A percentile compares a stretch with the other conserved stretches of the same genome.
phyloP scores from a whole-genome alignment of 2,329 filamentous ascomycete species.

The Beauveria sp. region DNA sequence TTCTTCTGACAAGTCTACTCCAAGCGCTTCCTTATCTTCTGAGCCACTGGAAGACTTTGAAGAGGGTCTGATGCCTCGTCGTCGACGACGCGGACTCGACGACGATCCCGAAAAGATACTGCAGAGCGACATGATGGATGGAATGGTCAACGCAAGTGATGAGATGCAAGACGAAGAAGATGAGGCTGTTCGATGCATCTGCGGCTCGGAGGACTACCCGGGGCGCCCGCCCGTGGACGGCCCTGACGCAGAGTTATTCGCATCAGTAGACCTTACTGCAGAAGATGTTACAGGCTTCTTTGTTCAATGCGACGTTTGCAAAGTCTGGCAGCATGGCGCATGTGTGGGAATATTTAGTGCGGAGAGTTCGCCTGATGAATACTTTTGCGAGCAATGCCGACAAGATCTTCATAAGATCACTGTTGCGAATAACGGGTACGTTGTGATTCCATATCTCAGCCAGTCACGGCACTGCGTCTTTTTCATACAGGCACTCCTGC shows the following conservation, averaged over 20 bases:
- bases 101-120: slow-evolving; percentile 46
- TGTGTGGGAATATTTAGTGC: slow-evolving; percentile 97
- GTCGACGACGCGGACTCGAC: slow-evolving; percentile 68
- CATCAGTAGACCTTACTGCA: slow-evolving; percentile 51
- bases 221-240: slow-evolving; percentile 64
- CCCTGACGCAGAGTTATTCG: slow-evolving; percentile 49
- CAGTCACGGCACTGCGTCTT: too few species aligned
- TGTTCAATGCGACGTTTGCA: slow-evolving; percentile 95
- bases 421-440: slow-evolving; percentile 78
- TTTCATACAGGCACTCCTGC: background rate
- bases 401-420: slow-evolving; percentile 85
- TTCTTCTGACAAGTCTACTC: slow-evolving; percentile 68
- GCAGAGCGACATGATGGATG: slow-evolving; percentile 35
- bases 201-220: slow-evolving; percentile 89
- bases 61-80: slow-evolving; percentile 66
- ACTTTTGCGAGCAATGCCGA: slow-evolving; percentile 93
- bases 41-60: slow-evolving; percentile 59
- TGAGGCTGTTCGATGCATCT: slow-evolving; percentile 92
- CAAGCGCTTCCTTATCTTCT: slow-evolving; percentile 65
- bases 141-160: slow-evolving; percentile 55
- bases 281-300: slow-evolving; percentile 93
- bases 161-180: slow-evolving; percentile 74
- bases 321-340: slow-evolving; percentile 97
- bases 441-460: slow-evolving; percentile 14
- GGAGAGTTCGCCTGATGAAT: slow-evolving; percentile 86